phyloP scores from a whole-genome alignment of 805 yeast genomes.

The Zygosaccharomyces lentus region DNA sequence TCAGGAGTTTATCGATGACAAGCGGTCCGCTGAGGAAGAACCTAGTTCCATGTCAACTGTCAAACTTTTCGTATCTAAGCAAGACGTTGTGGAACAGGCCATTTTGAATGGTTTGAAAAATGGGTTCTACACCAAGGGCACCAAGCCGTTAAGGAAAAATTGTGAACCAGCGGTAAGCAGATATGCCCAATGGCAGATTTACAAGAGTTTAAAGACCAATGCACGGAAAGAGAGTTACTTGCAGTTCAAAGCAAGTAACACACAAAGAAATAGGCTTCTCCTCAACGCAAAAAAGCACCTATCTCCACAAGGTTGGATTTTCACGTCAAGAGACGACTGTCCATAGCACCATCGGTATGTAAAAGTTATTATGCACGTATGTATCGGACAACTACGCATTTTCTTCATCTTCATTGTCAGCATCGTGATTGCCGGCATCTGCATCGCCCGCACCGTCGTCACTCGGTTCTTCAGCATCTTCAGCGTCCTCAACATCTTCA shows the following conservation, averaged over 20 bases:
- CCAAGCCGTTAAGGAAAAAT: slow-evolving; percentile 40
- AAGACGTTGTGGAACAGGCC: slow-evolving; percentile 25
- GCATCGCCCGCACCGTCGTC: slow-evolving; percentile 32
- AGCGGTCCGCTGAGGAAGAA: slow-evolving; percentile 8
- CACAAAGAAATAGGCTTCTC: slow-evolving; percentile 34
- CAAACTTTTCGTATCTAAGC: slow-evolving; percentile 13
- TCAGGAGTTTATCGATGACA: slow-evolving; percentile 19
- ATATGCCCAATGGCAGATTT: slow-evolving; percentile 26
- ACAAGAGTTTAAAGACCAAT: slow-evolving; percentile 6
- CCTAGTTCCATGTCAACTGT: slow-evolving; percentile 25
- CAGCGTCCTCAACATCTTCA: neutral
- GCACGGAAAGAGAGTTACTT: slow-evolving; percentile 24
- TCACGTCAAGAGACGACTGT: slow-evolving; percentile 44
- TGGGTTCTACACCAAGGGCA: slow-evolving; percentile 47
- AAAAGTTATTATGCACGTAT: neutral
- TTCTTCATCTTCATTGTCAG: neutral
- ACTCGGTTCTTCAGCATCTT: slow-evolving; percentile 5
- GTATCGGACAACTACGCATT: neutral
- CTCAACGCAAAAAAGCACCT: slow-evolving; percentile 23
- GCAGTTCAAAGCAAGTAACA: slow-evolving; percentile 30
- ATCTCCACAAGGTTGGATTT: slow-evolving; percentile 45
- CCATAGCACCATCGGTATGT: neutral
- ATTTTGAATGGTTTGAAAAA: slow-evolving; percentile 57
- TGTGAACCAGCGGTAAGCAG: slow-evolving; percentile 35
- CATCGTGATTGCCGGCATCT: slow-evolving; percentile 6